A percentile compares a stretch with the other conserved stretches of the same genome.
These are phyloP conservation scores for Dictyostelium brefeldianum DNA, from an alignment of 78 protist species.

Conservation along the genomic window DNA sequence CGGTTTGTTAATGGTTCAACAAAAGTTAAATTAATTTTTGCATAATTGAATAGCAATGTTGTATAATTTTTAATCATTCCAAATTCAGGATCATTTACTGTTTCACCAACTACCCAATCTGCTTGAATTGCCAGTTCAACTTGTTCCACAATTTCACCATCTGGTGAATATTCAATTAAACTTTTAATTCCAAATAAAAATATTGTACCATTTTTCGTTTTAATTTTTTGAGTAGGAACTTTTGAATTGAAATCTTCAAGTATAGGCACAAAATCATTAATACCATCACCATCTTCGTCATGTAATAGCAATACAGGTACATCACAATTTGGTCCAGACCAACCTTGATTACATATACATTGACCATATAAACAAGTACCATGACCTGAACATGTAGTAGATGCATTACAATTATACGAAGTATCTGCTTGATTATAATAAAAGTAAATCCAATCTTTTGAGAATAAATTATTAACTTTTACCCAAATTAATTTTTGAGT, in stretches of 20 bases:
- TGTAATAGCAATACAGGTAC: background rate
- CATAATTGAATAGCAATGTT: background rate
- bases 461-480: background rate
- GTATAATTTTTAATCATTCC: constrained; percentile 7
- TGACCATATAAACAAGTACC: constrained; percentile 7
- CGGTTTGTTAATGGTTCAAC: background rate
- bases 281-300: background rate
- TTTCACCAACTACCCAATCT: constrained; percentile 3
- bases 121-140: background rate
- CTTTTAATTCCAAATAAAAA: constrained; percentile 8
- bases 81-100: background rate
- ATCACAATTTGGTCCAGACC: constrained; percentile 37
- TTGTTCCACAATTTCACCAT: constrained; percentile 10
- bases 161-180: background rate
- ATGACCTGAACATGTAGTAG: background rate
- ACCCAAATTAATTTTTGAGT: background rate
- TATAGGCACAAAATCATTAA: background rate
- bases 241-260: constrained; percentile 2
- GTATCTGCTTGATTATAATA: background rate
- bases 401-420: background rate
- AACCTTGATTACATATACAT: constrained; percentile 43
- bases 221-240: background rate
- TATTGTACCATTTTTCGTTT: background rate
- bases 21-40: background rate
- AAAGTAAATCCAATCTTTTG: constrained; percentile 7